These are phyloP conservation scores for Auxenochlorella pyrenoidosa DNA, from an alignment of 139 green algal species.

Conservation along the genomic window DNA sequence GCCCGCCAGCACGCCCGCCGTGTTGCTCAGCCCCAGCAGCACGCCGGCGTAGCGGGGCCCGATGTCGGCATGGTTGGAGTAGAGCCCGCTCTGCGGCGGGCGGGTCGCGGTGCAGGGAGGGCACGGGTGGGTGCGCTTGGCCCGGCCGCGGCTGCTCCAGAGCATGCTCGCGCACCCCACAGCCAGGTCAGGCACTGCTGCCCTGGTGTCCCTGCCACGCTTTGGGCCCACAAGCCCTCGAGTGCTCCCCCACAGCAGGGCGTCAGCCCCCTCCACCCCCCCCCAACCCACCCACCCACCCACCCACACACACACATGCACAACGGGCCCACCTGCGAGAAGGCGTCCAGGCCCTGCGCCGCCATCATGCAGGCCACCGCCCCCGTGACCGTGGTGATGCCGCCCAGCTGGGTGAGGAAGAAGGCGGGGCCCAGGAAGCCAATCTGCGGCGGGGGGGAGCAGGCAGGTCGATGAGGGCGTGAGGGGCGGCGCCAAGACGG, in stretches of 20 bases:
- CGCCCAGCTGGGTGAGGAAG: conserved; percentile 88
- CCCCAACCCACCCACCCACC: neutral
- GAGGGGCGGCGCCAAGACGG: too few species aligned
- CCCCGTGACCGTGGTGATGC: conserved; percentile 60
- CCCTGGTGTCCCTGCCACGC: too few species aligned
- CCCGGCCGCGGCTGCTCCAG: too few species aligned
- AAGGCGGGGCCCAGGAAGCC: conserved; percentile 97
- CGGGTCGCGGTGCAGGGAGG: neutral
- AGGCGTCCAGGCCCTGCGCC: conserved; percentile 91
- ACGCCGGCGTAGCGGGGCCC: conserved; percentile 95
- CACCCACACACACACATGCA: neutral
- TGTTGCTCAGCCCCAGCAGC: conserved; percentile 97
- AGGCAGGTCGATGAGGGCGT: too few species aligned
- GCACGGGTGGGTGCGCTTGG: neutral
- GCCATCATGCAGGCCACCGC: conserved; percentile 96
- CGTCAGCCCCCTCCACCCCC: too few species aligned
- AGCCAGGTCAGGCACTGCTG: too few species aligned
- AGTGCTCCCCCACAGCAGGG: too few species aligned
- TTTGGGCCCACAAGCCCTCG: neutral
- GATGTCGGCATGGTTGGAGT: conserved; percentile 99
- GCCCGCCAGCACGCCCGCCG: conserved; percentile 94
- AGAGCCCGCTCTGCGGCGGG: conserved; percentile 82
- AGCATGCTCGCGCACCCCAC: too few species aligned
- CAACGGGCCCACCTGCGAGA: conserved; percentile 73
- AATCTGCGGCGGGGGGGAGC: conserved; percentile 56